phyloP scores from a whole-genome alignment of 2,329 filamentous ascomycete genomes.

The Endoconidiophora laricicola region DNA sequence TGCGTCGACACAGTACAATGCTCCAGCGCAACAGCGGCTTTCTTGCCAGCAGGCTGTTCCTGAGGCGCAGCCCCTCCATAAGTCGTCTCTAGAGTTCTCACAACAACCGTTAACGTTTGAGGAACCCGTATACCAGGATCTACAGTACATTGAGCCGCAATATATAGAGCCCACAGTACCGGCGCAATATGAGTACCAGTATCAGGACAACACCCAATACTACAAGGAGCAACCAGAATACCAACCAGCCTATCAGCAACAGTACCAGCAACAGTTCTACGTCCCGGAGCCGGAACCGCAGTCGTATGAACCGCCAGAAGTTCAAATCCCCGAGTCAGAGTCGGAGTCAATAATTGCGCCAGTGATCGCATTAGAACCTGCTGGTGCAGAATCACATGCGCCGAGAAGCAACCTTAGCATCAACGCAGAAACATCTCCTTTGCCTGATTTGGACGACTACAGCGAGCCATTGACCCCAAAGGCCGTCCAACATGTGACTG shows the following conservation, averaged over 20 bases:
- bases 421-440: too few relatives aligned
- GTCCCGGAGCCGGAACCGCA: neutral
- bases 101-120: neutral
- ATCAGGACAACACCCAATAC: neutral
- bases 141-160: constrained; percentile 1
- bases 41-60: neutral
- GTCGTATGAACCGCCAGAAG: neutral
- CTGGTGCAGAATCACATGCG: too few relatives aligned
- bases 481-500: too few relatives aligned
- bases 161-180: neutral
- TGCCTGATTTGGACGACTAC: too few relatives aligned
- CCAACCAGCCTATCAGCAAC: neutral
- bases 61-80: neutral
- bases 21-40: neutral
- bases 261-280: neutral
- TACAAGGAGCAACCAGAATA: neutral
- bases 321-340: too few relatives aligned
- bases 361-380: too few relatives aligned
- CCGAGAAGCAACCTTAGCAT: too few relatives aligned
- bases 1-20: neutral
- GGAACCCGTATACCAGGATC: neutral
- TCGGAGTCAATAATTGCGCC: too few relatives aligned
- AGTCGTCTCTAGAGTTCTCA: neutral
- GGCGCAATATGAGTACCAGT: neutral
- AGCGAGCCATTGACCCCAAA: too few relatives aligned